Conservation (phyloP, 805 yeast species). For the Yarrowia yakushimensis region DNA sequence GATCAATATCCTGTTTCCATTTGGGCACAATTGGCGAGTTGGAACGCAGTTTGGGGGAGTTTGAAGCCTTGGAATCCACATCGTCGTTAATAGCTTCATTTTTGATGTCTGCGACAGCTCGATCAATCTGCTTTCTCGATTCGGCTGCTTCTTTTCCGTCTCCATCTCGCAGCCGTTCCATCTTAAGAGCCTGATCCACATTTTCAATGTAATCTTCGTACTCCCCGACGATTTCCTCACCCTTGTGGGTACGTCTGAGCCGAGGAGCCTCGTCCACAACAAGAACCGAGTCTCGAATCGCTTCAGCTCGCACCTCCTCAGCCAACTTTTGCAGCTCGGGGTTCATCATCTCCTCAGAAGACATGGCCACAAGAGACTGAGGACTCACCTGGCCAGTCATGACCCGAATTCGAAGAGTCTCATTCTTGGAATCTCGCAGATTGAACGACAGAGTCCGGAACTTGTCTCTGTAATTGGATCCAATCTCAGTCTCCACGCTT, state of each 20-base stretch:
- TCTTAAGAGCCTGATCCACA: conserved; percentile 1
- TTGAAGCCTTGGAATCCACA: not conserved
- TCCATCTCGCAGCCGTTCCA: not conserved
- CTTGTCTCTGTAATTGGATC: conserved; percentile 58
- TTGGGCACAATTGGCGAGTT: not conserved
- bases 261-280: conserved; percentile 58
- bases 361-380: conserved; percentile 56
- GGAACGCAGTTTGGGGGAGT: not conserved
- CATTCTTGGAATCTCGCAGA: conserved; percentile 54
- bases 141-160: conserved; percentile 29
- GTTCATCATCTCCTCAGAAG: conserved; percentile 72
- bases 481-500: conserved; percentile 36
- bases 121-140: not conserved
- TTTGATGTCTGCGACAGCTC: not conserved
- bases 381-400: conserved; percentile 53
- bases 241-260: conserved; percentile 78
- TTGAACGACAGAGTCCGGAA: conserved; percentile 64
- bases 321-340: conserved; percentile 71
- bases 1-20: not conserved
- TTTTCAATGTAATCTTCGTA: conserved; percentile 39
- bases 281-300: conserved; percentile 64
- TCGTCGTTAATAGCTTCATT: not conserved
- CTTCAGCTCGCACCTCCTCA: conserved; percentile 64
- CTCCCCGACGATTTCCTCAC: conserved; percentile 74
- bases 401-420: conserved; percentile 54